These are phyloP conservation scores for Beta vulgaris DNA, from an alignment of 148 eudicot species.

Conservation along the genomic window DNA sequence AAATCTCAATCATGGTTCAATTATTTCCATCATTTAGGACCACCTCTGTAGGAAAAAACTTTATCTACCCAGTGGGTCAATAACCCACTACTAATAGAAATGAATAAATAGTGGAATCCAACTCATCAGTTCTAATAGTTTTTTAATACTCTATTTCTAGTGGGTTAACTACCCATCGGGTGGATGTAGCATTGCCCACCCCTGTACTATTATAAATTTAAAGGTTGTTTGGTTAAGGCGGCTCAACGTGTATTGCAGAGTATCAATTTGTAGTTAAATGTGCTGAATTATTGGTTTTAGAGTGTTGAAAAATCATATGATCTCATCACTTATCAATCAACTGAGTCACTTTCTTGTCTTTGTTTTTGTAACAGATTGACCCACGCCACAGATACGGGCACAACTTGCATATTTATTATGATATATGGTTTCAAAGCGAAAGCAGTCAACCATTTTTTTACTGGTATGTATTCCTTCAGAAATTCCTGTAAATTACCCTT, in stretches of 20 bases:
- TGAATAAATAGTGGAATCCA: too few relatives aligned
- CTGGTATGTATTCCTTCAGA: slow-evolving; percentile 50
- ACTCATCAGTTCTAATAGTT: too few relatives aligned
- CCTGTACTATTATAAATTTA: not conserved
- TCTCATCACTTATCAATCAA: not conserved
- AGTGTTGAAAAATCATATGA: not conserved
- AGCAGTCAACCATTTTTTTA: slow-evolving; percentile 94
- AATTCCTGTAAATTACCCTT: not conserved
- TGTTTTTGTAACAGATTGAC: slow-evolving; percentile 57
- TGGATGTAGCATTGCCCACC: too few relatives aligned
- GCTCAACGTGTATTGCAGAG: not conserved
- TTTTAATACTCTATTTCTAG: too few relatives aligned
- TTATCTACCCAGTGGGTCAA: too few relatives aligned
- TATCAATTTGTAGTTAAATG: not conserved
- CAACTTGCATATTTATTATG: slow-evolving; percentile 87
- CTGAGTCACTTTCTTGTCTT: slow-evolving; percentile 1
- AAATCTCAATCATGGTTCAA: not conserved
- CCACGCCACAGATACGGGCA: slow-evolving; percentile 98
- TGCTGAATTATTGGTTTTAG: not conserved
- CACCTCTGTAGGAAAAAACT: not conserved
- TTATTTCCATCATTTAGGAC: not conserved
- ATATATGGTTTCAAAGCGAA: slow-evolving; percentile 79
- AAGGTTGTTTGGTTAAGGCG: slow-evolving; percentile 8
- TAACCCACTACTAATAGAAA: too few relatives aligned
- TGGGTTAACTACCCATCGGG: too few relatives aligned